Evolutionary conservation across 192 early-diverging fungal species (phyloP).

Genomic region (Linnemannia exigua): DNA sequence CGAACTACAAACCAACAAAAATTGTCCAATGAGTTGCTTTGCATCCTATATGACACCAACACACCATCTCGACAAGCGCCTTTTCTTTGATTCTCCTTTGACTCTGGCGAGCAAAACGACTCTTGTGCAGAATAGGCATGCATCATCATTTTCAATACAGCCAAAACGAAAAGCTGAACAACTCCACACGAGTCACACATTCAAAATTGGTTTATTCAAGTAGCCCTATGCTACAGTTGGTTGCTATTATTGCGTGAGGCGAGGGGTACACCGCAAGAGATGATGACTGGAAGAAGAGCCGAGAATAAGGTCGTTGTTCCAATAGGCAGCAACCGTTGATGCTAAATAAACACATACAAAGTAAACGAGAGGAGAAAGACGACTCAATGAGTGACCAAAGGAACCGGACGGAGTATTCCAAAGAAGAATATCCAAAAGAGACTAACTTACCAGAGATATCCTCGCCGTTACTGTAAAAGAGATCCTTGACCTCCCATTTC

Average conservation of each 20-base stretch:
- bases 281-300: constrained; percentile 45
- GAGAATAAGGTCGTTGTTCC: constrained; percentile 50
- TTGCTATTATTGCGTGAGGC: constrained; percentile 29
- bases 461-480: constrained; percentile 57
- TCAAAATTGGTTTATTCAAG: not conserved
- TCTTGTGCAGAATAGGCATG: no score
- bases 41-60: no score
- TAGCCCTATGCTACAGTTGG: not conserved
- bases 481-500: constrained; percentile 55
- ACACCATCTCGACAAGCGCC: no score
- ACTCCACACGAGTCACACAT: not conserved
- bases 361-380: not conserved
- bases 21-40: no score
- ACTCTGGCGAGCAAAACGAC: no score
- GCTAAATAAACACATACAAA: not conserved
- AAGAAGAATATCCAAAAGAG: not conserved
- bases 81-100: no score
- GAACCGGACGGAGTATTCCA: not conserved
- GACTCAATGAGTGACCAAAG: not conserved
- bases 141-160: no score
- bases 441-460: constrained; percentile 50
- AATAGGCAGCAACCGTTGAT: constrained; percentile 42
- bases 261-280: constrained; percentile 40
- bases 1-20: no score
- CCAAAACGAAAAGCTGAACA: no score